Base-by-base conservation (phyloP, 257 asterid species). In the Lavandula angustifolia region DNA sequence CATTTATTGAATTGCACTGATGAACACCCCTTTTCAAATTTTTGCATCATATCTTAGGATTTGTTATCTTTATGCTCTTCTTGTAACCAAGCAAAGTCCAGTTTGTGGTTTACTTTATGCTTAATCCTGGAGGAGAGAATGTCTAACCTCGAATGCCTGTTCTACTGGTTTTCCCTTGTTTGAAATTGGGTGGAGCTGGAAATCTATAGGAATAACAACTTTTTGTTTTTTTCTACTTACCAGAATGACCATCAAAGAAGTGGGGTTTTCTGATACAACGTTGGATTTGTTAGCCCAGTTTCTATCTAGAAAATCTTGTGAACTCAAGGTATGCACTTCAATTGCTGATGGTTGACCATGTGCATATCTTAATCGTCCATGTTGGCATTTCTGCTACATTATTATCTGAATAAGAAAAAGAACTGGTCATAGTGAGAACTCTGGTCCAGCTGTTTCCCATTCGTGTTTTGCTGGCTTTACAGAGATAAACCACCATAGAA, bases 371-470 rank as follows among this genome's bases (percentile, higher is more conserved):
- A 35, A 74, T 68, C 29, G 48, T 63, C 27, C 56, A 12, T 29
- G 32, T 33, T 40, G 57, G 59, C 66, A 22, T 71, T 49, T 65
- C 66, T 69, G 53, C 59, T 67, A 65, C 60, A 41, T 62, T 64
- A 55, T 50, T 74, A 60, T 72, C 74, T 48, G 55, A 67, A 64
- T 46, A 62, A 40, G 58, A 54, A 71, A 69, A 44, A 64, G 67
- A 86, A 77, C 81, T 79, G 86, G 89, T 81, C 87, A 77, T 64
- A 35, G 85, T 76, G 78, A 75, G 79, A 83, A 74, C 80, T 78
- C 75, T 85, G 86, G 85, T 85, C 90, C 77, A 82, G 84, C 83
- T 76, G 80, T 76, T 82, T 80, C 88, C 84, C 77, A 72, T 73
- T 81, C 63, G 68, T 32, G 68, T 72, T 81, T 76, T 82, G 79